Conservation (phyloP, 441 rosid species). For the Euphorbia schlechtendalii region DNA sequence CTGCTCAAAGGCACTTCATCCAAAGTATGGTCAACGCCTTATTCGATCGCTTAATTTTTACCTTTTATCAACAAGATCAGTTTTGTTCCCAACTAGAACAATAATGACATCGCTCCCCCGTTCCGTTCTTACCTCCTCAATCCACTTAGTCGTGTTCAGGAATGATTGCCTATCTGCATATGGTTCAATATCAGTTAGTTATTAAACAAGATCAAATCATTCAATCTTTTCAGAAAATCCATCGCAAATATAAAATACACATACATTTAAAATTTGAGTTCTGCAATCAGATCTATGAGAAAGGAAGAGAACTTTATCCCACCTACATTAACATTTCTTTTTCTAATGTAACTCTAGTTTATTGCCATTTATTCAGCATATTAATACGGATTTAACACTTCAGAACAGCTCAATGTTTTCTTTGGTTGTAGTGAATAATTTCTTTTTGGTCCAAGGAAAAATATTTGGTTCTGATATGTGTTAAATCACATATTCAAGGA, state of each 20-base stretch:
- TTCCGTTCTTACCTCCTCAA: constrained; percentile 84
- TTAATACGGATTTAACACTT: too few species aligned
- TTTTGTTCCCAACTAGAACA: constrained; percentile 89
- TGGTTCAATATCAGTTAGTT: constrained; percentile 12
- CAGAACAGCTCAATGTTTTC: too few species aligned
- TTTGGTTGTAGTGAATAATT: too few species aligned
- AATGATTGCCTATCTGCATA: constrained; percentile 71
- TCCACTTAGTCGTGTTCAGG: constrained; percentile 79
- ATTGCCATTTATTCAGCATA: too few species aligned
- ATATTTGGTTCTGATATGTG: neutral
- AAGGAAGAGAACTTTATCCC: too few species aligned
- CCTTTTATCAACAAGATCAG: constrained; percentile 93
- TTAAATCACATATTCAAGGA: neutral
- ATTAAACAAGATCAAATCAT: too few species aligned
- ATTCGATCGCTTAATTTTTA: constrained; percentile 12
- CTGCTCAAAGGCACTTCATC: neutral
- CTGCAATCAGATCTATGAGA: too few species aligned
- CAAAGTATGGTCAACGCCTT: neutral
- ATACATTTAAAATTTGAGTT: too few species aligned
- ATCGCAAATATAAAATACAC: too few species aligned
- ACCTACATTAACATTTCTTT: too few species aligned
- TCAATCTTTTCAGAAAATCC: too few species aligned
- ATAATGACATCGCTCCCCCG: constrained; percentile 88
- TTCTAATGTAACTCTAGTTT: too few species aligned
- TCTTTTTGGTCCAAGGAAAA: neutral